Conservation (phyloP, 1,139 yeast species). For the Pichia sp. region DNA sequence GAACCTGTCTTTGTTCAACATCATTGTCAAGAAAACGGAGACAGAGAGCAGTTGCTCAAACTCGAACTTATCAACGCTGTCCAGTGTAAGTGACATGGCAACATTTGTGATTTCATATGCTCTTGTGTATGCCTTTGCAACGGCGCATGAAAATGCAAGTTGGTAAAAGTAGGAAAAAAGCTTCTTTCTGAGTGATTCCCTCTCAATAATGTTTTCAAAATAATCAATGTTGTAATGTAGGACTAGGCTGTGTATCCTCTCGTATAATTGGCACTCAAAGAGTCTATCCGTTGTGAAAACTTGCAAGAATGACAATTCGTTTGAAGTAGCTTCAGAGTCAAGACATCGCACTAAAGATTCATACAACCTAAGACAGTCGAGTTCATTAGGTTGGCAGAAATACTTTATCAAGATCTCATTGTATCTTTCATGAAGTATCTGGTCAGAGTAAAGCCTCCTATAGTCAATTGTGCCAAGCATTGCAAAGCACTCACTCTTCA, state of each 20-base stretch:
- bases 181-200: neutral
- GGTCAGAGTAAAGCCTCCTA: neutral
- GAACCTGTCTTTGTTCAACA: no score
- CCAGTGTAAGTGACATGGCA: slow-evolving; percentile 1
- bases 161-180: slow-evolving; percentile 5
- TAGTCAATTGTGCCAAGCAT: slow-evolving; percentile 1
- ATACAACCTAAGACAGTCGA: slow-evolving; percentile 1
- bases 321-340: neutral
- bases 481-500: slow-evolving; percentile 2
- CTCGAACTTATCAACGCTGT: neutral
- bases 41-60: slow-evolving; percentile 5
- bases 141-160: slow-evolving; percentile 2
- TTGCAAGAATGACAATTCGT: slow-evolving; percentile 15
- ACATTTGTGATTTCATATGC: slow-evolving; percentile 4
- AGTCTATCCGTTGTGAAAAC: slow-evolving; percentile 12
- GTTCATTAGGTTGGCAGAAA: slow-evolving; percentile 5
- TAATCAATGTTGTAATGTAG: slow-evolving; percentile 3
- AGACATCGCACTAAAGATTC: slow-evolving; percentile 3
- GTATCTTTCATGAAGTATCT: slow-evolving; percentile 1
- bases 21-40: slow-evolving; percentile 3
- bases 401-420: slow-evolving; percentile 1
- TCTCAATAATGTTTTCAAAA: slow-evolving; percentile 1
- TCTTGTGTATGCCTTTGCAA: slow-evolving; percentile 1
- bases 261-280: slow-evolving; percentile 5
- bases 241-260: slow-evolving; percentile 9